Evolutionary conservation across 2,329 filamentous ascomycete genomes (phyloP), one percentile per base, ranked within the genome.

Genomic region (Arthrobotrys sphaeroides): DNA sequence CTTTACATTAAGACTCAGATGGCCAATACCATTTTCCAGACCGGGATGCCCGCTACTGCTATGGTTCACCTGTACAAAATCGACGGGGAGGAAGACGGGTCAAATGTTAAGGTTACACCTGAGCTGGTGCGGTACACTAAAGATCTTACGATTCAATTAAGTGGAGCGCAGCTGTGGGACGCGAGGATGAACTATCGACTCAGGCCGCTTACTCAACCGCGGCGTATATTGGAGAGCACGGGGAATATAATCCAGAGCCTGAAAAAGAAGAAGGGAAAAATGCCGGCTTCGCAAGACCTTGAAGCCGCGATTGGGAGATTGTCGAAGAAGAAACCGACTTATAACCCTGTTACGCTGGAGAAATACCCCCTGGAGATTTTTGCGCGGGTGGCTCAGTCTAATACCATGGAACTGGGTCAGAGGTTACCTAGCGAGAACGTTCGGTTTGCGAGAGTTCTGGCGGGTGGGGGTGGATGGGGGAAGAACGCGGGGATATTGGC

Each of bases 391-490:
- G 28, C 55, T 3, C 2, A 0, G 10, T 13, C 13, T n/a, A n/a
- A 31, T 2, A 0, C 5, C 6, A 10, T 16, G 6, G 5, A n/a
- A 24, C 49, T 69, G 0, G 33, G 26, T 0, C 42, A 33, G 18
- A 59, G 38, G 6, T 12, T 43, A 10, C 33, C 18, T 42, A 9
- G 4, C 79, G 81, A 2, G 77, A 79, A 1, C 81, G 84, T 43
- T 76, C 82, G 3, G 62, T 40, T 77, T 78, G 12, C 70, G 62
- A 78, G 77, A 33, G 79, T 80, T 6, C 55, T 80, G 6, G 78
- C 79, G 13, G 92, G 92, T 3, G 92, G 92, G 49, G 92, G 92
- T 43, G 92, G 92, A 18, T 96, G 92, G 92, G 92, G 92, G 13
- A 85, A 87, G 67, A 95, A 94, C 81, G 89, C 90, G 79, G 92